These are phyloP conservation scores for Hyparrhenia diplandra DNA, from an alignment of 176 grass and related monocot genomes.

Conservation along the genomic window DNA sequence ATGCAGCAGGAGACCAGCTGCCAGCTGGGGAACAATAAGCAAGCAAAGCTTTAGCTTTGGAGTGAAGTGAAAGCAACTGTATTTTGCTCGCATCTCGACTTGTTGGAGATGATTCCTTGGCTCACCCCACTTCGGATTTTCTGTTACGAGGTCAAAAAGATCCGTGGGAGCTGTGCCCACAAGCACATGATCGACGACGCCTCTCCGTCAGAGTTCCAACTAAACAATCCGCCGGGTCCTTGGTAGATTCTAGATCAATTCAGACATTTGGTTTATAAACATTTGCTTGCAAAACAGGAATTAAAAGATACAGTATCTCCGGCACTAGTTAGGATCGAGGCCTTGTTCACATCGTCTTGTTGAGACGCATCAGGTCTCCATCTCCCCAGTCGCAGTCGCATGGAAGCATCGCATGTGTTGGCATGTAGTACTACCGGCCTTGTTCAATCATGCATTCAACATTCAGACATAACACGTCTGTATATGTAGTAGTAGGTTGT, in stretches of 20 bases:
- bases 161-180: neutral
- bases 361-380: slow-evolving; percentile 2
- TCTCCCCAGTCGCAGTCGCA: slow-evolving; percentile 4
- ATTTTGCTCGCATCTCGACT: too few species aligned
- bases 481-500: neutral
- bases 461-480: too few species aligned
- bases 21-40: neutral
- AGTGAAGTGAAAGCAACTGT: slow-evolving; percentile 31
- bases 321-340: too few species aligned
- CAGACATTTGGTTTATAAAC: too few species aligned
- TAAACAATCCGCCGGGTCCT: neutral
- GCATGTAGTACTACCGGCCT: too few species aligned
- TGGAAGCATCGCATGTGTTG: slow-evolving; percentile 39
- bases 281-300: neutral
- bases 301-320: neutral
- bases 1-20: neutral
- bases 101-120: neutral
- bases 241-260: neutral
- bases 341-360: neutral
- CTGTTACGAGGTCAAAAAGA: slow-evolving; percentile 14
- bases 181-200: slow-evolving; percentile 1
- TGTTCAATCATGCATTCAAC: too few species aligned
- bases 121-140: too few species aligned
- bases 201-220: too few species aligned
- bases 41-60: slow-evolving; percentile 29